Evolutionary conservation across 1,284 basidiomycete species (phyloP).

Genomic region (Leucoagaricus sp.): DNA sequence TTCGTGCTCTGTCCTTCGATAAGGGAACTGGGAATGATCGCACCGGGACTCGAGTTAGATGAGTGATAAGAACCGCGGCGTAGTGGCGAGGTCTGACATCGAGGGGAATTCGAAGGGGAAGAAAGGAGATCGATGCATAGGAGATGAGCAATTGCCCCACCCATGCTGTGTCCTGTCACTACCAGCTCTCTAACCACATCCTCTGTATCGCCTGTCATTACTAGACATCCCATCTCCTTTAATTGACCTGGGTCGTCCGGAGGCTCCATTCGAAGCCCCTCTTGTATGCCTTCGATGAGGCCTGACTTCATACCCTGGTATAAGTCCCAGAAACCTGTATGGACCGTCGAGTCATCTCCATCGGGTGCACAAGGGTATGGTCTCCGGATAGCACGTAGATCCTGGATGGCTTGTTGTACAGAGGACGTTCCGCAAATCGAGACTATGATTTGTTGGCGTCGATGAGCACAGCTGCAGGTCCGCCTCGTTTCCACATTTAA

Average conservation of each 20-base stretch:
- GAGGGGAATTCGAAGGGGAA: neutral
- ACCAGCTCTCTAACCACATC: constrained; percentile 41
- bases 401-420: constrained; percentile 42
- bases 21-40: neutral
- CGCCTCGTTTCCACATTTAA: neutral
- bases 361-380: constrained; percentile 39
- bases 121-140: constrained; percentile 46
- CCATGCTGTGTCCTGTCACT: constrained; percentile 54
- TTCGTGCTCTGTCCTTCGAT: neutral
- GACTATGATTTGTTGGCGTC: constrained; percentile 44
- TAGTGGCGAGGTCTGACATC: neutral
- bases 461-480: constrained; percentile 30
- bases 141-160: constrained; percentile 47
- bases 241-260: neutral
- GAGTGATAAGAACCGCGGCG: neutral
- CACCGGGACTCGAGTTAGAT: too few species aligned
- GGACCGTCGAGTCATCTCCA: constrained; percentile 29
- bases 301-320: constrained; percentile 42
- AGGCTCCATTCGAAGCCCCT: constrained; percentile 24
- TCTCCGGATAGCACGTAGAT: constrained; percentile 39
- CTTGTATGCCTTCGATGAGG: constrained; percentile 32
- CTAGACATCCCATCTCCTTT: constrained; percentile 18
- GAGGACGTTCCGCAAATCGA: constrained; percentile 49
- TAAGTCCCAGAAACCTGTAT: constrained; percentile 54
- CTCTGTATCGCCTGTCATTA: neutral